Evolutionary conservation across 805 yeast species (phyloP).

Genomic region (Wickerhamiella bombiphila): DNA sequence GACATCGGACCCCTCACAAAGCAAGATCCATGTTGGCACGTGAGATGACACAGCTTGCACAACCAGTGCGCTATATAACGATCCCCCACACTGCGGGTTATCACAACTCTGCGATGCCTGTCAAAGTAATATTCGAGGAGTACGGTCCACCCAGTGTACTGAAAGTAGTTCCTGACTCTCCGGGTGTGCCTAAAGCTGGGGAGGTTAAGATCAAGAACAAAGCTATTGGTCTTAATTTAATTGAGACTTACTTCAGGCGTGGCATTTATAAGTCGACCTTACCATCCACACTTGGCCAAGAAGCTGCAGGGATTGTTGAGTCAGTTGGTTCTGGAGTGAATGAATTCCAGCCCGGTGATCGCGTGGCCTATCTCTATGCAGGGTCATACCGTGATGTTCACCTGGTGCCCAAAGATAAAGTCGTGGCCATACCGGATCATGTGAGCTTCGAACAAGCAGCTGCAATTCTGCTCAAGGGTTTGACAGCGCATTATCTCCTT

Average conservation of each 20-base stretch:
- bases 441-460: constrained; percentile 43
- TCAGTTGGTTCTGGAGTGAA: constrained; percentile 37
- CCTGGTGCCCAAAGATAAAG: constrained; percentile 19
- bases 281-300: constrained; percentile 68
- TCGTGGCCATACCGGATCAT: constrained; percentile 37
- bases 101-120: too few relatives aligned
- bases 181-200: constrained; percentile 25
- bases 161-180: not conserved
- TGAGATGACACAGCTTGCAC: too few relatives aligned
- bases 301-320: constrained; percentile 37
- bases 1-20: too few relatives aligned
- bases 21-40: too few relatives aligned
- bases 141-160: constrained; percentile 1
- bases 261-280: constrained; percentile 51
- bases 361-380: constrained; percentile 37
- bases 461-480: constrained; percentile 44
- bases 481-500: constrained; percentile 64
- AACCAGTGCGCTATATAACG: too few relatives aligned
- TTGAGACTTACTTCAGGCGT: constrained; percentile 67
- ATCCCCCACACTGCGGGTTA: too few relatives aligned
- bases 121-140: constrained; percentile 1
- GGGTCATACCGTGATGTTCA: constrained; percentile 64
- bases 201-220: constrained; percentile 60
- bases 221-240: constrained; percentile 69
- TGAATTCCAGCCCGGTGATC: constrained; percentile 33